Conservation (phyloP, 495 filamentous ascomycete species). For the Aspergillus cavernicola region DNA sequence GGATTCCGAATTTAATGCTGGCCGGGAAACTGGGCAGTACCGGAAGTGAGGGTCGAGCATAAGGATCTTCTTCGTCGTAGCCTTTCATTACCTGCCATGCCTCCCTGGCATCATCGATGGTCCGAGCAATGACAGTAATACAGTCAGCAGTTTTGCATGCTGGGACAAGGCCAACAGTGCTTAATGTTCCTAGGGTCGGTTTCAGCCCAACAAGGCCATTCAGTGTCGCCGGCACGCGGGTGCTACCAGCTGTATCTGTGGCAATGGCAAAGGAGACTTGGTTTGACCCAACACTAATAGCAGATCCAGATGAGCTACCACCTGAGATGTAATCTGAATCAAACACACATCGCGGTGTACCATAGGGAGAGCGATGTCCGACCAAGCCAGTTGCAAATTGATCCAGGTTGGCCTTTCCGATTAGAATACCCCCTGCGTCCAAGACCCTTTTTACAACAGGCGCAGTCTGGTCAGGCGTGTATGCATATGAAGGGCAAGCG, state of each 20-base stretch:
- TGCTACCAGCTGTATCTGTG: slow-evolving; percentile 6
- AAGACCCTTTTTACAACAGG: slow-evolving; percentile 1
- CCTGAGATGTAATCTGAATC: slow-evolving; percentile 6
- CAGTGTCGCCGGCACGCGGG: neutral
- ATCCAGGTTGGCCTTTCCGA: slow-evolving; percentile 7
- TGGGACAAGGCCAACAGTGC: slow-evolving; percentile 2
- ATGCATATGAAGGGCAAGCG: slow-evolving; percentile 5
- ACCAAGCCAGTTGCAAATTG: slow-evolving; percentile 7
- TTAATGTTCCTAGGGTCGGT: slow-evolving; percentile 4
- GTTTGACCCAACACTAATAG: neutral
- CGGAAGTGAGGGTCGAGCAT: neutral
- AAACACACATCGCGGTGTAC: slow-evolving; percentile 2
- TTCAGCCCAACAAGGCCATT: slow-evolving; percentile 5
- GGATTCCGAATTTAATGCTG: neutral
- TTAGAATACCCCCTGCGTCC: slow-evolving; percentile 1
- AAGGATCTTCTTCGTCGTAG: slow-evolving; percentile 1
- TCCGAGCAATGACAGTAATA: neutral
- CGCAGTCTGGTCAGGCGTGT: neutral
- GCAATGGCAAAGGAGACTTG: neutral
- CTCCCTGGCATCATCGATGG: neutral
- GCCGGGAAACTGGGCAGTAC: neutral
- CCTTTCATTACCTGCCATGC: slow-evolving; percentile 4
- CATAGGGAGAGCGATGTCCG: slow-evolving; percentile 3
- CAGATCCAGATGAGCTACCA: slow-evolving; percentile 2
- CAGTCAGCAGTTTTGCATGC: slow-evolving; percentile 4